Conservation (phyloP, 495 filamentous ascomycete genomes). For the Sporormia fimetaria region DNA sequence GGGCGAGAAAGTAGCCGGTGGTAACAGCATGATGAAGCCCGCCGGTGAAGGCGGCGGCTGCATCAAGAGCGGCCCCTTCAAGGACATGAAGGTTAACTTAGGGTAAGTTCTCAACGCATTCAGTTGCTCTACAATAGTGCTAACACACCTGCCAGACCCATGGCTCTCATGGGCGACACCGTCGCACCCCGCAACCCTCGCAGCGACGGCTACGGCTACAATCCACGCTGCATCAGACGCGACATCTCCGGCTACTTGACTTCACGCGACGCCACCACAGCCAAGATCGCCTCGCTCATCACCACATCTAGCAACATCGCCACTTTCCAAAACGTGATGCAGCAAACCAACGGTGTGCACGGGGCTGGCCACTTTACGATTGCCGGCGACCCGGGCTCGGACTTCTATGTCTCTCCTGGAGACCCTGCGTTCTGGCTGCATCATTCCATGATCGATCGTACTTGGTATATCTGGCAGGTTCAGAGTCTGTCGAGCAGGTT, state of each 20-base stretch:
- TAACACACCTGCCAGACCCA: conserved; percentile 12
- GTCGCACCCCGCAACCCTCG: conserved; percentile 31
- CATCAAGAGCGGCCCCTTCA: conserved; percentile 19
- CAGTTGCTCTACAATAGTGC: conserved; percentile 30
- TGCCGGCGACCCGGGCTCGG: conserved; percentile 34
- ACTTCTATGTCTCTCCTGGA: conserved; percentile 25
- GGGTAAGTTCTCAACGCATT: conserved; percentile 25
- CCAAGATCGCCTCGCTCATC: conserved; percentile 22
- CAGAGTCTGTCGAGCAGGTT: conserved; percentile 32
- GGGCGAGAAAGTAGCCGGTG: conserved; percentile 13
- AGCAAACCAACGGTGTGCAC: conserved; percentile 34
- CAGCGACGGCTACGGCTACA: conserved; percentile 29
- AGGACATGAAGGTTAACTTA: conserved; percentile 18
- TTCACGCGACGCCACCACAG: conserved; percentile 12
- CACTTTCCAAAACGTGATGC: conserved; percentile 37
- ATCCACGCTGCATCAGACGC: conserved; percentile 22
- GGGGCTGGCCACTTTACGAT: conserved; percentile 36
- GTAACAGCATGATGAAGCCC: conserved; percentile 15
- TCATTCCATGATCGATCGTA: conserved; percentile 20
- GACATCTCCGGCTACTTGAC: conserved; percentile 20
- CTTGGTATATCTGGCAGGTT: conserved; percentile 21
- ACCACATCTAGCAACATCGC: conserved; percentile 9
- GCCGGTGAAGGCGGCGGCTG: conserved; percentile 22
- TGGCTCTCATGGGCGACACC: conserved; percentile 29
- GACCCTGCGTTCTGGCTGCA: conserved; percentile 24